Percentiles rank a stretch among this genome's conserved stretches.
These are phyloP conservation scores for Maudiozyma turicensis DNA, from an alignment of 805 yeast species.

Conservation along the genomic window DNA sequence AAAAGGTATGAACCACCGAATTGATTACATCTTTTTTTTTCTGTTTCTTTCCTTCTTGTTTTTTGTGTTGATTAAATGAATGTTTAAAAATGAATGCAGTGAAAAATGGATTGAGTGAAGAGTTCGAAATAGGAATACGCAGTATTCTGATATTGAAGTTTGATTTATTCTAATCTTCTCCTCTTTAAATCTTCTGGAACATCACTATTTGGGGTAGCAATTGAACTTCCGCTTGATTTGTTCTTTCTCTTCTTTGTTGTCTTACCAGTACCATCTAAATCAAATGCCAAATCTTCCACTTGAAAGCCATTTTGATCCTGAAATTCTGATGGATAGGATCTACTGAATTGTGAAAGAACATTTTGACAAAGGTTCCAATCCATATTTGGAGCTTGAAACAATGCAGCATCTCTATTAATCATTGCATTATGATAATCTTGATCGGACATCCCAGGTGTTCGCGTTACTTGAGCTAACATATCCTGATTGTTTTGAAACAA, in stretches of 20 bases:
- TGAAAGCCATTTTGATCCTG: conserved; percentile 23
- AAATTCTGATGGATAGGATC: conserved; percentile 27
- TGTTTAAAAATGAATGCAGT: too few species aligned
- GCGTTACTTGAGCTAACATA: conserved; percentile 21
- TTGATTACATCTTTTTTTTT: too few species aligned
- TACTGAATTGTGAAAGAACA: conserved; percentile 26
- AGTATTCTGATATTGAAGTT: neutral
- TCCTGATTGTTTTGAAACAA: conserved; percentile 29
- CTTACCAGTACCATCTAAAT: conserved; percentile 28
- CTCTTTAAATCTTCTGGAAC: conserved; percentile 25
- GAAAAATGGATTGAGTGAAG: neutral
- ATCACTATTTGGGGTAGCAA: conserved; percentile 29
- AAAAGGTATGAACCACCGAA: too few species aligned
- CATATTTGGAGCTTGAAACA: conserved; percentile 19
- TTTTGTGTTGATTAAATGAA: too few species aligned
- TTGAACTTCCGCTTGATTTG: conserved; percentile 27
- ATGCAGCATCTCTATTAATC: conserved; percentile 19
- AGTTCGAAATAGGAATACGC: neutral
- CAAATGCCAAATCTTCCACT: conserved; percentile 29
- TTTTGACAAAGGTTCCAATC: conserved; percentile 26
- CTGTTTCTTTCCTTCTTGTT: too few species aligned
- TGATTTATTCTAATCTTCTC: conserved; percentile 24
- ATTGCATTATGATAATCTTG: conserved; percentile 19
- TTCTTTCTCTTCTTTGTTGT: conserved; percentile 23
- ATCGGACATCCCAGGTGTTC: conserved; percentile 19